Conservation (phyloP, 441 rosid species). For the Mallotus repandus region DNA sequence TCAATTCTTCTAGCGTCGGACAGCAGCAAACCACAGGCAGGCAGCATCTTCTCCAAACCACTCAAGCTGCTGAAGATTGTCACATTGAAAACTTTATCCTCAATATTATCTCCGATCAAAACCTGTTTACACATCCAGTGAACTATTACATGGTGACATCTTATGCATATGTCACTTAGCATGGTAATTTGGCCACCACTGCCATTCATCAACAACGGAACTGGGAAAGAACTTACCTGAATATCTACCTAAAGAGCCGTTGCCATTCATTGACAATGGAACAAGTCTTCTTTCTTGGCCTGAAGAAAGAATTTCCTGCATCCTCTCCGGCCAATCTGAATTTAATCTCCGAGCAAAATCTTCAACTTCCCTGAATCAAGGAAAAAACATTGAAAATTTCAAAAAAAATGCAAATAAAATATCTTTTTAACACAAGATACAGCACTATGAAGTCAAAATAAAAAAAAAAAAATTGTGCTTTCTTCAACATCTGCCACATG, state of each 20-base stretch:
- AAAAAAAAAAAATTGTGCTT: background rate
- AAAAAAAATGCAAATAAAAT: background rate
- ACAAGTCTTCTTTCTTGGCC: slow-evolving; percentile 46
- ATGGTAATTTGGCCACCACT: background rate
- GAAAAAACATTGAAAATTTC: background rate
- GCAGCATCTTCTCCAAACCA: slow-evolving; percentile 19
- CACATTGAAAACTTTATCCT: background rate
- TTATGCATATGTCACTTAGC: background rate
- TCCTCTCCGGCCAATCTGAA: slow-evolving; percentile 72
- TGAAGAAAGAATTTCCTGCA: slow-evolving; percentile 53
- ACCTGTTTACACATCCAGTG: slow-evolving; percentile 23
- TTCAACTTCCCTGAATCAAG: slow-evolving; percentile 53
- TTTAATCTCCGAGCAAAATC: slow-evolving; percentile 67
- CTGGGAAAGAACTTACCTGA: slow-evolving; percentile 27
- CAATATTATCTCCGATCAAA: slow-evolving; percentile 31
- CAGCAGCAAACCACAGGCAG: slow-evolving; percentile 18
- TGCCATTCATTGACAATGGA: slow-evolving; percentile 38
- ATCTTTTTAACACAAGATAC: background rate
- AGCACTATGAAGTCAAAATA: background rate
- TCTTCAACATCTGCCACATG: slow-evolving; percentile 2
- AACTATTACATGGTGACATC: background rate
- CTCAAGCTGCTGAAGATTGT: slow-evolving; percentile 20
- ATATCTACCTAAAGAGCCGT: slow-evolving; percentile 40
- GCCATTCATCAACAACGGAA: background rate
- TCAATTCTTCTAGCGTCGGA: slow-evolving; percentile 25